Conservation (phyloP, 2,329 filamentous ascomycete genomes). For the Trichophaea hybrida region DNA sequence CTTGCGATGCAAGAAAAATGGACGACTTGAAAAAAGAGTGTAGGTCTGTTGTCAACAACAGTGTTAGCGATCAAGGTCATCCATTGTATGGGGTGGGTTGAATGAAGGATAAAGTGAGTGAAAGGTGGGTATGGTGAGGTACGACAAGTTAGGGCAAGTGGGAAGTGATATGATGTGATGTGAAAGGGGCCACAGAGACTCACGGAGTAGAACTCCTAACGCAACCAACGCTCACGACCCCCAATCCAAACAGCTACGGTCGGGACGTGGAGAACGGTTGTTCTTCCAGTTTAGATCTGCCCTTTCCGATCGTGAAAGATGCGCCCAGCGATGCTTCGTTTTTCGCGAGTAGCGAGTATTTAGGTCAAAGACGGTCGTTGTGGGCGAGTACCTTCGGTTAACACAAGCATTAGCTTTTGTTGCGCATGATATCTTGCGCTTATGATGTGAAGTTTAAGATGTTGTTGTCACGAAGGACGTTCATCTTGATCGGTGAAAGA, state of each 20-base stretch:
- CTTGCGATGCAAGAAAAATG: constrained; percentile 21
- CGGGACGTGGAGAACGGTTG: too few species aligned
- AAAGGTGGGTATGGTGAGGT: not conserved
- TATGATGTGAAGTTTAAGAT: too few species aligned
- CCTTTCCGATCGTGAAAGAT: too few species aligned
- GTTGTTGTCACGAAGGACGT: too few species aligned
- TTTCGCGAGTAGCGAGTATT: too few species aligned
- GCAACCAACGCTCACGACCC: constrained; percentile 14
- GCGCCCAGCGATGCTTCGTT: too few species aligned
- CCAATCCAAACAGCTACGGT: constrained; percentile 3
- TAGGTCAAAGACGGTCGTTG: too few species aligned
- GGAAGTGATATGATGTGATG: constrained; percentile 3
- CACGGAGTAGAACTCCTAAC: constrained; percentile 21
- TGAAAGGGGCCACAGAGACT: constrained; percentile 18
- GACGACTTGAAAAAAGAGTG: constrained; percentile 17
- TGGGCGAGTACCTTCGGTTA: too few species aligned
- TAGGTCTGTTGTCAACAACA: constrained; percentile 17
- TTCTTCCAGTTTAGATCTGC: too few species aligned
- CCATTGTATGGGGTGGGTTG: not conserved
- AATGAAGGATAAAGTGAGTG: not conserved
- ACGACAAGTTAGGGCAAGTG: not conserved
- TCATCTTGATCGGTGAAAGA: too few species aligned
- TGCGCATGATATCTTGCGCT: too few species aligned
- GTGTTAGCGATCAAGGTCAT: constrained; percentile 11
- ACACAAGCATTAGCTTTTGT: too few species aligned